Base-by-base conservation (phyloP, 768 basidiomycete genomes). In the Ephemerocybe angulata region DNA sequence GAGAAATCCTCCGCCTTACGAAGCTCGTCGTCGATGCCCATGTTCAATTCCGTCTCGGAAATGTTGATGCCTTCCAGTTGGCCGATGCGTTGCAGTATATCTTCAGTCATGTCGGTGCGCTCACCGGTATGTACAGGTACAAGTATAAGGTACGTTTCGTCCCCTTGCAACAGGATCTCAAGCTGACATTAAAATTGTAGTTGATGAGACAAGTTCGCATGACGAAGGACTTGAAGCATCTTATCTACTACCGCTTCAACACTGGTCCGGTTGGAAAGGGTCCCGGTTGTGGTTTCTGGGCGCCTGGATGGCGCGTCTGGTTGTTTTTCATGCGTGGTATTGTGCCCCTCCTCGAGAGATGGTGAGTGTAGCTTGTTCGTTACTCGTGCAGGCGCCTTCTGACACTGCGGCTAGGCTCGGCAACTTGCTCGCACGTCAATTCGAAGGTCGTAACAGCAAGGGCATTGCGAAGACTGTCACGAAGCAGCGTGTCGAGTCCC, bases 41-140 rank as follows among this genome's bases (percentile, higher is more conserved):
- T 72, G 97, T 98, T 22, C 97, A 99, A 68, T 98, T 92, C 76
- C 92, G 97, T 51, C 83, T 99, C 33, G 97, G 97, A 46, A 98
- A 98, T 61, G 93, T 98, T 28, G 97, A 99, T 64, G 97, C 95
- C 1, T 99, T 99, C 83, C 97, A 99, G 70, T 85, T 99, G 47
- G 97, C 97, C 17, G 97, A 99, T 60, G 97, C 97, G 1, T 77
- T 99, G 22, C 97, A 99, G 69, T 99, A 98, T 70, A 96, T 93
- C 64, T 98, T 98, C 64, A 89, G 83, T 1, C 97, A 99, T 65
- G 93, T 99, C 54, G 97, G 97, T 65, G 96, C 97, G 25, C 76
- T 99, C 61, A 99, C 97, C 3, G 97, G 97, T 63, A 99, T 99
- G 97, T 99, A 99, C 74, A 87, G 96, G 27, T 98, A 98, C 79